phyloP scores from a whole-genome alignment of 2,329 filamentous ascomycete species.

The Epichloe bromicola region DNA sequence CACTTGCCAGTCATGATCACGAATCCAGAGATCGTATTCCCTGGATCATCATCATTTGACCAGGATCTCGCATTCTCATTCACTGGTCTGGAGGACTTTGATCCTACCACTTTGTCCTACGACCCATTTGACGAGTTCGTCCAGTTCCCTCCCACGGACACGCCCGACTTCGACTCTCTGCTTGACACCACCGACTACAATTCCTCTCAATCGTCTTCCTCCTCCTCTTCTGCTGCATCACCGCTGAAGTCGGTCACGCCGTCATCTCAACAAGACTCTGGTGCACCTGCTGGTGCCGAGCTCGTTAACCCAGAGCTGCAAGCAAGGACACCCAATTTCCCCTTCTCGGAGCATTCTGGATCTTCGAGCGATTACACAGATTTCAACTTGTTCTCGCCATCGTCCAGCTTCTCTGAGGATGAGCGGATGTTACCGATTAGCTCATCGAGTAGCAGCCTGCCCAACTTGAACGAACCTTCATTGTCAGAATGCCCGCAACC shows the following conservation, averaged over 20 bases:
- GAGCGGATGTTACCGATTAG: constrained; percentile 26
- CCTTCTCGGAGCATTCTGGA: constrained; percentile 22
- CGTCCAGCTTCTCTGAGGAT: constrained; percentile 34
- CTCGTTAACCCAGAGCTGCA: constrained; percentile 3
- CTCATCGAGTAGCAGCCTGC: constrained; percentile 5
- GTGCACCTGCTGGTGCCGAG: constrained; percentile 6
- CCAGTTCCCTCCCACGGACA: constrained; percentile 24
- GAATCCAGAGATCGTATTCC: neutral
- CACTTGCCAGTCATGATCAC: constrained; percentile 3
- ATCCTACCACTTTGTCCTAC: constrained; percentile 5
- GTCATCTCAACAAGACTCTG: constrained; percentile 12
- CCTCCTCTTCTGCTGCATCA: constrained; percentile 16
- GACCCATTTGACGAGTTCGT: constrained; percentile 35
- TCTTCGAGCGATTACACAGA: constrained; percentile 31
- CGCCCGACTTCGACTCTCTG: constrained; percentile 33
- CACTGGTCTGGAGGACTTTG: constrained; percentile 11
- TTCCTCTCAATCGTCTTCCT: constrained; percentile 22
- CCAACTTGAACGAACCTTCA: constrained; percentile 5
- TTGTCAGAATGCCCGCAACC: constrained; percentile 3
- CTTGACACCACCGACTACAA: constrained; percentile 28
- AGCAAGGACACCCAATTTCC: constrained; percentile 13
- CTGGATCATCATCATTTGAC: constrained; percentile 7
- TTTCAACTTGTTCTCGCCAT: constrained; percentile 43
- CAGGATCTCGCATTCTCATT: constrained; percentile 12
- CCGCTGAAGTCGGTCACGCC: constrained; percentile 13